These are phyloP conservation scores for Monosiga brevicollis DNA, from an alignment of 78 protist genomes.

Conservation along the genomic window DNA sequence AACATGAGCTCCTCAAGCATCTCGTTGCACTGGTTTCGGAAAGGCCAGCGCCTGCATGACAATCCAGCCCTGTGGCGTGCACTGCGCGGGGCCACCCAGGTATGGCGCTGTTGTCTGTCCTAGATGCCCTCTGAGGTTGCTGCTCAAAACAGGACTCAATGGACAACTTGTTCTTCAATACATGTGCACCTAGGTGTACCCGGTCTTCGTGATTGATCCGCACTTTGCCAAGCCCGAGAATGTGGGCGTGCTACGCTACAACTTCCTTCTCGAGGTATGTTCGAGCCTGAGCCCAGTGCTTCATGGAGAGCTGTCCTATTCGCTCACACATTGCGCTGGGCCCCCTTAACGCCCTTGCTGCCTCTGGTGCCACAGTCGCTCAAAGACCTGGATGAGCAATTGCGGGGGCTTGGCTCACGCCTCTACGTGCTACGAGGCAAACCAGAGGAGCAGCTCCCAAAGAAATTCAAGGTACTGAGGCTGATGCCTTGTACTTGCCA, in stretches of 20 bases:
- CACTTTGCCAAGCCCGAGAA: not conserved
- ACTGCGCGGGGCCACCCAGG: not conserved
- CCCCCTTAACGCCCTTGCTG: too few species aligned
- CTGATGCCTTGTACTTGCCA: not conserved
- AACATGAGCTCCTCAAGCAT: too few species aligned
- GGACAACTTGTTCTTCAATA: not conserved
- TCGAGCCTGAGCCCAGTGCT: too few species aligned
- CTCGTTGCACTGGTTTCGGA: conserved; percentile 28
- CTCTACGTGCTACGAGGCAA: conserved; percentile 23
- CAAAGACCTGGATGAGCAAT: conserved; percentile 11
- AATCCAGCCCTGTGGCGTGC: conserved; percentile 27
- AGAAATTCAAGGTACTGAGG: not conserved
- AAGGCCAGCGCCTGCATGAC: conserved; percentile 35
- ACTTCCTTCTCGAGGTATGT: conserved; percentile 25
- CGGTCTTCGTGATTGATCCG: conserved; percentile 1
- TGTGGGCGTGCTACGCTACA: conserved; percentile 3
- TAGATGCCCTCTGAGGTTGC: not conserved
- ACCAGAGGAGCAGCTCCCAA: not conserved
- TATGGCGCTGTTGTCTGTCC: not conserved
- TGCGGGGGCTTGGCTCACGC: conserved; percentile 15
- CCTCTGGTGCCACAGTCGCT: too few species aligned
- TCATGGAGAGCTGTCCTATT: too few species aligned
- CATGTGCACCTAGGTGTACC: not conserved
- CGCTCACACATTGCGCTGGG: too few species aligned
- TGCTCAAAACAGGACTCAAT: not conserved